Evolutionary conservation across 352 stramenopile species (phyloP).

Genomic region (Globisporangium orthogonon): DNA sequence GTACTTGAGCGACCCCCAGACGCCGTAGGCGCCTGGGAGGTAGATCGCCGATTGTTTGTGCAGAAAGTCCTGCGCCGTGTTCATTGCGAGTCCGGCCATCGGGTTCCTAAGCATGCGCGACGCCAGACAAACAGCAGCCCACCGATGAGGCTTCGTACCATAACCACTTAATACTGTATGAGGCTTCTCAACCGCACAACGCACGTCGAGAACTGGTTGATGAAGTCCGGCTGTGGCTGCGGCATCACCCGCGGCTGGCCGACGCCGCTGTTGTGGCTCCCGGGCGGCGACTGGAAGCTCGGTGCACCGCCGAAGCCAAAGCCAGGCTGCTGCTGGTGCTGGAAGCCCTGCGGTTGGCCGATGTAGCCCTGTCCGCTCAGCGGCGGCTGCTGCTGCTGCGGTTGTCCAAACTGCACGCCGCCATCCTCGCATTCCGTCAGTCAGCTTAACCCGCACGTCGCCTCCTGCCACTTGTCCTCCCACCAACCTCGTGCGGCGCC

Average conservation of each 20-base stretch:
- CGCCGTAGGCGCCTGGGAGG: conserved; percentile 64
- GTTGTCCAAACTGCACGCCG: conserved; percentile 26
- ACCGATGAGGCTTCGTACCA: not conserved
- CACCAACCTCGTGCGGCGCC: conserved; percentile 27
- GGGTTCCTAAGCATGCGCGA: conserved; percentile 43
- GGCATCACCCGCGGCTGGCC: conserved; percentile 13
- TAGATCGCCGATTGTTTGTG: conserved; percentile 81
- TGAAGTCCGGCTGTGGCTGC: conserved; percentile 50
- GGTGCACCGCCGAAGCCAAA: conserved; percentile 10
- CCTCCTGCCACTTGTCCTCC: not conserved
- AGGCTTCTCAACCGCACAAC: not conserved
- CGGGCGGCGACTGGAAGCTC: conserved; percentile 15
- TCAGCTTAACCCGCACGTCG: not conserved
- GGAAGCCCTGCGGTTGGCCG: conserved; percentile 28
- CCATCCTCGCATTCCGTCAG: not conserved
- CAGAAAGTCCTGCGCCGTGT: conserved; percentile 76
- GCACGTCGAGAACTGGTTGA: conserved; percentile 70
- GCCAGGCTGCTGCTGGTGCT: conserved; percentile 17
- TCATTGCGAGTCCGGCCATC: conserved; percentile 83
- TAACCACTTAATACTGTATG: not conserved
- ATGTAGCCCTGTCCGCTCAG: conserved; percentile 16
- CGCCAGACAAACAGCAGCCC: not conserved
- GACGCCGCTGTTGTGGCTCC: conserved; percentile 11
- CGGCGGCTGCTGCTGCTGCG: conserved; percentile 3
- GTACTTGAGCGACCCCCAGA: conserved; percentile 83